Evolutionary conservation across 306 rosid species (phyloP).

Genomic region (Gillenia trifoliata): DNA sequence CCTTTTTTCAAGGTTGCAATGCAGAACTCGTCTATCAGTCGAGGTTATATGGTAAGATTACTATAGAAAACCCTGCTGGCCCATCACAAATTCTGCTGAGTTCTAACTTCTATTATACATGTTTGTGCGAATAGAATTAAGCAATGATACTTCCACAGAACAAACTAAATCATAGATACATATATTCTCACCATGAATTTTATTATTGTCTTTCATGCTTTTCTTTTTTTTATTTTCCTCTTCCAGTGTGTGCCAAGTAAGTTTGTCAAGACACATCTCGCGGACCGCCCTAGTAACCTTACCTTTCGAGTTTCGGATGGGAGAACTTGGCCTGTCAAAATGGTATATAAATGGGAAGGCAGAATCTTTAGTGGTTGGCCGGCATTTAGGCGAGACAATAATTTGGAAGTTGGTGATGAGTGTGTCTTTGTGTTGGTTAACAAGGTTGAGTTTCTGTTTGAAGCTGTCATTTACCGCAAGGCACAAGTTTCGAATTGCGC

Average conservation of each 20-base stretch:
- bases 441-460: neutral
- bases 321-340: neutral
- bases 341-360: neutral
- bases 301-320: constrained; percentile 2
- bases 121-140: neutral
- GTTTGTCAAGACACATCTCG: neutral
- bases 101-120: neutral
- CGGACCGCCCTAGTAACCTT: neutral
- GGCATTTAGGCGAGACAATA: constrained; percentile 13
- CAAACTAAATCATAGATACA: neutral
- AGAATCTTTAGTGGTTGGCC: constrained; percentile 4
- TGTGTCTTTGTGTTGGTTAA: constrained; percentile 10
- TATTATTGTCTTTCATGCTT: neutral
- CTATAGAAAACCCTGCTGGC: neutral
- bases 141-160: neutral
- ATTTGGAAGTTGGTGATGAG: constrained; percentile 3
- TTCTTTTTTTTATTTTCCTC: neutral
- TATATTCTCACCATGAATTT: neutral
- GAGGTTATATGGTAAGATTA: neutral
- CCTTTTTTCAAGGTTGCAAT: constrained; percentile 8
- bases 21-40: neutral
- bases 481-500: neutral
- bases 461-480: neutral
- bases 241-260: neutral
- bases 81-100: neutral